These are phyloP conservation scores for Zopfia rhizophila DNA, from an alignment of 2,329 filamentous ascomycete species.

Conservation along the genomic window DNA sequence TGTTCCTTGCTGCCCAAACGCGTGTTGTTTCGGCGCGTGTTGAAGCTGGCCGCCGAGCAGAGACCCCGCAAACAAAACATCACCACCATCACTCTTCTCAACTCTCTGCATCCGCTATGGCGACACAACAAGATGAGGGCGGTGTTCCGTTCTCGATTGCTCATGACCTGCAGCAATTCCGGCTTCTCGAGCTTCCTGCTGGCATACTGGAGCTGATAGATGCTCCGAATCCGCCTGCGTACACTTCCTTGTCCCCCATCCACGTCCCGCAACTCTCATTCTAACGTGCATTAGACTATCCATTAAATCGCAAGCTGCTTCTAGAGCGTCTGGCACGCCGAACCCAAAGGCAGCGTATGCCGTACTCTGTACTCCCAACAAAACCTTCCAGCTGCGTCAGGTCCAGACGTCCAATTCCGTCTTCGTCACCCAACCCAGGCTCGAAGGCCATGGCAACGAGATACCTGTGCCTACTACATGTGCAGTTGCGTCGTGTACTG, in stretches of 20 bases:
- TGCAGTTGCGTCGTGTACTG: slow-evolving; percentile 57
- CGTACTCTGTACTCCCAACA: slow-evolving; percentile 67
- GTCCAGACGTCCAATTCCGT: slow-evolving; percentile 74
- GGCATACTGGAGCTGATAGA: slow-evolving; percentile 66
- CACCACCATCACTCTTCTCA: slow-evolving; percentile 5
- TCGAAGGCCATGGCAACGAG: slow-evolving; percentile 49
- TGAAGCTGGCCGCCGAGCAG: slow-evolving; percentile 23
- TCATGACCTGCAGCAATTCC: slow-evolving; percentile 63
- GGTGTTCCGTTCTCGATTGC: slow-evolving; percentile 57
- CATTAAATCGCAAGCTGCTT: slow-evolving; percentile 46
- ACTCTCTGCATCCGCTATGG: slow-evolving; percentile 44
- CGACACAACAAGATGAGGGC: slow-evolving; percentile 53
- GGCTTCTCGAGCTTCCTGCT: slow-evolving; percentile 69
- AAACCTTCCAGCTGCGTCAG: slow-evolving; percentile 70
- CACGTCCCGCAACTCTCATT: slow-evolving; percentile 27
- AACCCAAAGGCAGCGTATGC: slow-evolving; percentile 56
- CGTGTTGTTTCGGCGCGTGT: slow-evolving; percentile 7
- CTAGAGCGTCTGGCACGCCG: slow-evolving; percentile 28
- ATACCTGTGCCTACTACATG: slow-evolving; percentile 47
- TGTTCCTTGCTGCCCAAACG: slow-evolving; percentile 25
- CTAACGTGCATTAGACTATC: slow-evolving; percentile 46
- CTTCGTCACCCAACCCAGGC: slow-evolving; percentile 61
- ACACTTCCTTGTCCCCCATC: slow-evolving; percentile 39
- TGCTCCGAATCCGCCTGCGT: slow-evolving; percentile 57
- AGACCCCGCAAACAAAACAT: slow-evolving; percentile 34